Evolutionary conservation across 2,329 filamentous ascomycete species (phyloP).

Genomic region (Hypoxylon sp.): DNA sequence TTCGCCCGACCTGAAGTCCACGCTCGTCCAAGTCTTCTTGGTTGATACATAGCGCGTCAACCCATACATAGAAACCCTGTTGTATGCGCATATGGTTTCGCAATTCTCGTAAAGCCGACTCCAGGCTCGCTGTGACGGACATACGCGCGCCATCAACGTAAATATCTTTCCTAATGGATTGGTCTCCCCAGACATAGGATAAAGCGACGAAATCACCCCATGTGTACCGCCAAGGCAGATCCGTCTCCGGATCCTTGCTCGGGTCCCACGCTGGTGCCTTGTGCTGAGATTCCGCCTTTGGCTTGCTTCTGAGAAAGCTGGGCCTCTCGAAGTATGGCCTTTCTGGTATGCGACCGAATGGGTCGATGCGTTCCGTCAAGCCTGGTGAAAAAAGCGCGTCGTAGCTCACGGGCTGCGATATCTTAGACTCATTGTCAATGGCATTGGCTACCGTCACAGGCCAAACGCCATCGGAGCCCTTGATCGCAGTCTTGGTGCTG

Average conservation of each 20-base stretch:
- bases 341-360: slow-evolving; percentile 3
- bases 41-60: slow-evolving; percentile 32
- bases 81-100: slow-evolving; percentile 23
- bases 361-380: slow-evolving; percentile 13
- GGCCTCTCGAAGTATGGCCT: slow-evolving; percentile 7
- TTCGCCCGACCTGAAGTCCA: slow-evolving; percentile 11
- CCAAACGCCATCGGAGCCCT: slow-evolving; percentile 24
- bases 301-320: slow-evolving; percentile 7
- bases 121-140: slow-evolving; percentile 24
- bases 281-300: not conserved
- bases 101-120: slow-evolving; percentile 23
- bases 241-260: slow-evolving; percentile 14
- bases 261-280: slow-evolving; percentile 21
- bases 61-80: slow-evolving; percentile 26
- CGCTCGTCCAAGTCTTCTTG: slow-evolving; percentile 28
- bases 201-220: slow-evolving; percentile 31
- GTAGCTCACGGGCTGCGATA: too few species aligned
- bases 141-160: slow-evolving; percentile 20
- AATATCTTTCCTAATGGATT: slow-evolving; percentile 17
- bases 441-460: slow-evolving; percentile 14
- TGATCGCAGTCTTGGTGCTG: slow-evolving; percentile 1
- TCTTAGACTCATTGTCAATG: too few species aligned
- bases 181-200: slow-evolving; percentile 32
- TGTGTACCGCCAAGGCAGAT: slow-evolving; percentile 23
- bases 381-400: too few species aligned